Percentiles rank a stretch among this genome's conserved stretches.
Conservation (phyloP, 176 grass and related monocot genomes). For the Juncus effusus region DNA sequence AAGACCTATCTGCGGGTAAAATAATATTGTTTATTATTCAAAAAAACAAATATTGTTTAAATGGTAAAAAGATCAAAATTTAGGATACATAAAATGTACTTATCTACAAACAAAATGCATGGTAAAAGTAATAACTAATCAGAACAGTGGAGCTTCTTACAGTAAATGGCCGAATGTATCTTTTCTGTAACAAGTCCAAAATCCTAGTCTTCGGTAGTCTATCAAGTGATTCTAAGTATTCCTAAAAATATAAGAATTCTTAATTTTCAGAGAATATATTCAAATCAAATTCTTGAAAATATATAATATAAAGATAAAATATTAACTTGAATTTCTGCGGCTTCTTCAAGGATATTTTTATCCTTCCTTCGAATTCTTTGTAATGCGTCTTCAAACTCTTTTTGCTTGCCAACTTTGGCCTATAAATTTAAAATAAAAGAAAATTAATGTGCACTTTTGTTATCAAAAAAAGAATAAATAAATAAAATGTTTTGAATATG, state of each 20-base stretch:
- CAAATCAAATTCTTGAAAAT: slow-evolving; percentile 11
- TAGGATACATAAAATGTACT: neutral
- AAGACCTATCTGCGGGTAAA: slow-evolving; percentile 46
- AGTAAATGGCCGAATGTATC: slow-evolving; percentile 49
- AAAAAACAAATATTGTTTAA: too few species aligned
- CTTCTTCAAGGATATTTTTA: slow-evolving; percentile 48
- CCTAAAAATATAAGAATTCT: slow-evolving; percentile 30
- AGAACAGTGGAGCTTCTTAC: slow-evolving; percentile 45
- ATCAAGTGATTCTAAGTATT: slow-evolving; percentile 48
- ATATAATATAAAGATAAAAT: slow-evolving; percentile 10
- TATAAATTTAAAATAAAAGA: slow-evolving; percentile 19
- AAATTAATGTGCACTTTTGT: neutral
- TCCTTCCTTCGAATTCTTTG: slow-evolving; percentile 49
- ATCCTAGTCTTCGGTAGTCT: slow-evolving; percentile 44
- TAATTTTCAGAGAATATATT: too few species aligned
- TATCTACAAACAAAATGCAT: slow-evolving; percentile 5
- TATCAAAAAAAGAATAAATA: neutral
- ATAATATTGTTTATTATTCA: neutral
- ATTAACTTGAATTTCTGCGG: slow-evolving; percentile 60
- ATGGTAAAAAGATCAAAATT: slow-evolving; percentile 1
- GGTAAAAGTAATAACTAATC: slow-evolving; percentile 3
- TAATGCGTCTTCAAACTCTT: slow-evolving; percentile 55
- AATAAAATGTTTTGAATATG: neutral
- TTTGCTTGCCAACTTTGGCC: slow-evolving; percentile 53
- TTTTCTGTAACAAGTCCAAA: slow-evolving; percentile 49